Conservation (phyloP, 1,284 basidiomycete species). For the Moesziomyces aphidis region DNA sequence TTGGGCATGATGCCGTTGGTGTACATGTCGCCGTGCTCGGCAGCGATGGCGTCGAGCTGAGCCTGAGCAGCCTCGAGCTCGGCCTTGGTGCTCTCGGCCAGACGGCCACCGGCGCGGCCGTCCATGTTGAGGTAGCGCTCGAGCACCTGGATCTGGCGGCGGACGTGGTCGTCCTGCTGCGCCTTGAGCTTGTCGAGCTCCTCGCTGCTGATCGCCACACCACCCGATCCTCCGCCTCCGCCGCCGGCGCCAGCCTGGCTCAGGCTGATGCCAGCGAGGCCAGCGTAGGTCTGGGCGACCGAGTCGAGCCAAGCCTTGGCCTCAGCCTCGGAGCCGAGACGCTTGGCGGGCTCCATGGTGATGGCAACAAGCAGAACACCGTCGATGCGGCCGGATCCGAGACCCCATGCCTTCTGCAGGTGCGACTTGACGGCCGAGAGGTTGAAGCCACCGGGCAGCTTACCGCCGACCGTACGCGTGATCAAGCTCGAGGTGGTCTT, state of each 20-base stretch:
- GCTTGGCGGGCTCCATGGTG: constrained; percentile 92
- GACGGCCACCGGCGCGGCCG: constrained; percentile 88
- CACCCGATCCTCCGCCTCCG: constrained; percentile 72
- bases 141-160: constrained; percentile 92
- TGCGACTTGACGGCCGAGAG: constrained; percentile 85
- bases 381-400: constrained; percentile 88
- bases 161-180: constrained; percentile 90
- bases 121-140: constrained; percentile 96
- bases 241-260: constrained; percentile 70
- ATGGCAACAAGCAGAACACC: constrained; percentile 90
- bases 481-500: constrained; percentile 94
- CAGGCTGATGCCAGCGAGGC: constrained; percentile 87
- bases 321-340: constrained; percentile 88
- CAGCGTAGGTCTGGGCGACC: constrained; percentile 85
- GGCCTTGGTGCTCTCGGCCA: constrained; percentile 86
- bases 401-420: constrained; percentile 74
- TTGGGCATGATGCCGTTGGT: constrained; percentile 92
- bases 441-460: constrained; percentile 99
- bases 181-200: constrained; percentile 96
- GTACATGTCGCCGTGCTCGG: constrained; percentile 92
- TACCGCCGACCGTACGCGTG: constrained; percentile 90
- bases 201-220: constrained; percentile 89
- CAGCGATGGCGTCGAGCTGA: constrained; percentile 85
- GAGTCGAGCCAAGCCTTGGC: constrained; percentile 93
- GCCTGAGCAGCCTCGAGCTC: constrained; percentile 80